phyloP scores from a whole-genome alignment of 1,284 basidiomycete genomes.

The Phaffia rhodozyma region DNA sequence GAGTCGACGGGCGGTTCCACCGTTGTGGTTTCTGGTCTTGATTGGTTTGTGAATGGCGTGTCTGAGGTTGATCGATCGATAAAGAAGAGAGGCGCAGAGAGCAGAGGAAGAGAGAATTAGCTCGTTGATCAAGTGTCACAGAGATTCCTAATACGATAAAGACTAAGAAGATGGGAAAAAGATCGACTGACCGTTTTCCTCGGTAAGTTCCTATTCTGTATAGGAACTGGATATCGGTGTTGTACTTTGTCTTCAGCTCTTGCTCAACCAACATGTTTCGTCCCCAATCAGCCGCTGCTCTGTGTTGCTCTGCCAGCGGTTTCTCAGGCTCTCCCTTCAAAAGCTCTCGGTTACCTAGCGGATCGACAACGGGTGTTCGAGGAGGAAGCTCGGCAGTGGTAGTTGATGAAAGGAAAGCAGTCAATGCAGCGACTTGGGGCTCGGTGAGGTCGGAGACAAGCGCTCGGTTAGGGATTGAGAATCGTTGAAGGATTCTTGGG shows the following conservation, averaged over 20 bases:
- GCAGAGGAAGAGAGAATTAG: not conserved
- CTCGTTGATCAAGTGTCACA: not conserved
- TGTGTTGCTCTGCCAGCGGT: too few relatives aligned
- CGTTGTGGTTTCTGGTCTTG: not conserved
- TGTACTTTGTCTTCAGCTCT: not conserved
- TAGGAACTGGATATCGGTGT: constrained; percentile 4
- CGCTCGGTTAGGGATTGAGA: constrained; percentile 5
- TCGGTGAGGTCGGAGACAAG: constrained; percentile 13
- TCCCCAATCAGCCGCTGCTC: not conserved
- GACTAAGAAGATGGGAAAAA: not conserved
- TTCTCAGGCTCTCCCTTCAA: not conserved
- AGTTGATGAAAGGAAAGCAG: constrained; percentile 14
- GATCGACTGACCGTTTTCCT: constrained; percentile 7
- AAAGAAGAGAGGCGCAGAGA: not conserved
- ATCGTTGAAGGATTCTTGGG: constrained; percentile 1
- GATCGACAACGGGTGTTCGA: constrained; percentile 13
- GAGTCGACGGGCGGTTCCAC: not conserved
- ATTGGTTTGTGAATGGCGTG: constrained; percentile 2
- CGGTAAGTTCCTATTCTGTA: constrained; percentile 5
- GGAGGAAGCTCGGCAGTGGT: constrained; percentile 6
- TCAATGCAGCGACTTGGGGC: constrained; percentile 8
- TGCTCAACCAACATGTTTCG: not conserved
- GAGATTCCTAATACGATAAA: not conserved
- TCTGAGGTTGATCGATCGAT: not conserved
- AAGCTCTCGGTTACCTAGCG: constrained; percentile 1